Base-by-base conservation (phyloP, 176 grass and related monocot genomes). In the Lolium perenne region DNA sequence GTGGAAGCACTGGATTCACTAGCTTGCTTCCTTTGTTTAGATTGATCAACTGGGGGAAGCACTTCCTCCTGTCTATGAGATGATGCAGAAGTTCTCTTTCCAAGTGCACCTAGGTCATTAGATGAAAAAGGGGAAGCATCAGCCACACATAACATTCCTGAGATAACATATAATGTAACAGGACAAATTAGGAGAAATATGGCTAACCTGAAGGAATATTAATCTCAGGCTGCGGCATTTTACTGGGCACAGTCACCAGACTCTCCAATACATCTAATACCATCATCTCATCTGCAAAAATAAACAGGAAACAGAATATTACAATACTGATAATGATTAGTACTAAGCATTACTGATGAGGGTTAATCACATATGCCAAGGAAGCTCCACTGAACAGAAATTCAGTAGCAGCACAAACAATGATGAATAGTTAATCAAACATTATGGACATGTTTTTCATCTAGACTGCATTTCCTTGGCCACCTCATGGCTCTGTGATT, bases 221-320 rank as follows among this genome's bases (percentile, higher is more conserved):
- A 35, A 80, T 67, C 29, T 86, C 38, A 5, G 85, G 26, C 72
- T 76, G 67, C 54, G 74, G 71, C 7, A 5, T 62, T 76, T 91
- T 79, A 66, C 64, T 71, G 66, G 93, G 55, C 51, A 85, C 79
- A 50, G 84, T 84, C 71, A 85, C 87, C 79, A 94, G 64, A 77
- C 55, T 75, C 80, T 90, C 85, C 71, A 94, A 75, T 71, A 84
- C 90, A 73, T 90, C 86, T 85, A 94, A 84, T 59, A 87, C 85
- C 57, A 78, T 80, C 63, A 78, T 71, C 79, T 94, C 93, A 86
- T 88, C 93, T 94, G 87, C 64, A 90, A 66, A 58, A 71, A 57
- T 47, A 22, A 83, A 50, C 18, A 67, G 57, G 70, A 77, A 4
- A 43, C 56, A 50, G 47, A 38, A 41, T 79, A 74, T 74, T 64